Evolutionary conservation across 164 flowering plant genomes (phyloP), one percentile per base, ranked within the genome.

Genomic region (Macadamia tetraphylla): DNA sequence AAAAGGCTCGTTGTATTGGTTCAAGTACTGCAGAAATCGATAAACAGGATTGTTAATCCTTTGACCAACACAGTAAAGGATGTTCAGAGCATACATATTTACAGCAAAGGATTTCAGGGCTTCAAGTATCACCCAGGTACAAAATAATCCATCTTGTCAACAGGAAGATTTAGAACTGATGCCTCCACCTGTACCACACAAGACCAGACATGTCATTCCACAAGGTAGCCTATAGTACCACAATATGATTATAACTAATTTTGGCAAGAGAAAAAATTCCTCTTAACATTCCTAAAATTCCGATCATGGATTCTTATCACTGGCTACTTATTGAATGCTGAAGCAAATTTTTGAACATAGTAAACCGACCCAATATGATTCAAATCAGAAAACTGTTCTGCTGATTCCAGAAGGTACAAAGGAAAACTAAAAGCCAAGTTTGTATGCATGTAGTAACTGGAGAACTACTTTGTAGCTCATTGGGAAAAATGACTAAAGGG

Each of bases 131-230:
- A 94, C 29, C 94, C 95, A 35, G 97, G 87, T 17, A 92, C 91
- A 67, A 71, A 94, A 68, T 84, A 88, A 74, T 94, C 97, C 97
- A 94, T 94, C 85, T 86, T 90, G 29, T 91, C 95, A 78, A 94
- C 94, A 0, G 98, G 90, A 53, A 91, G 84, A 76, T 94, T 94
- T 71, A 94, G 76, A 68, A 85, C 90, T 3, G 95, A 90, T 44
- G 90, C 85, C 67, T 90, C 98, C 71, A 82, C 97, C 98, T 94
- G 72, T 31, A 62, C 42, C 29, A 65, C 29, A 67, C 3, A 69
- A 55, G 12, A 40, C 40, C 51, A 3, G 17, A 6, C 13, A 17
- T 8, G 48, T 62, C 35, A 69, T 49, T 43, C 32, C 51, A 35
- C 23, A 40, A 1, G 31, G 17, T 7, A 32, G 12, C 1, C 3